A percentile compares a stretch with the other conserved stretches of the same genome.
Conservation (phyloP, 257 asterid genomes). For the Oldenlandia corymbosa region DNA sequence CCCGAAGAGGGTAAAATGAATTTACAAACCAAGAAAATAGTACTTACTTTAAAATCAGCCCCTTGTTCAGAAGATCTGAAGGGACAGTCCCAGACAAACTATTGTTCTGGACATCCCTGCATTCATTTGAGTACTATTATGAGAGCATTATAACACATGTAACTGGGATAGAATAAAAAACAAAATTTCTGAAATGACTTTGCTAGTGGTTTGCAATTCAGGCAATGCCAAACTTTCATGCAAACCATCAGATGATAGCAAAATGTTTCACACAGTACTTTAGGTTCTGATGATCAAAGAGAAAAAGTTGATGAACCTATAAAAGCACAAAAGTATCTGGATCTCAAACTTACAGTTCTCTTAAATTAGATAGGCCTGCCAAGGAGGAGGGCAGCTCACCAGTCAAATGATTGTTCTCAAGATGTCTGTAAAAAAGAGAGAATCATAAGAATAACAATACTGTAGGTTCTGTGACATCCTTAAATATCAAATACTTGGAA, state of each 20-base stretch:
- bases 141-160: conserved; percentile 6
- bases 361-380: conserved; percentile 53
- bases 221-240: neutral
- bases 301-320: neutral
- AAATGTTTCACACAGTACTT: neutral
- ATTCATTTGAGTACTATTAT: conserved; percentile 17
- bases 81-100: conserved; percentile 66
- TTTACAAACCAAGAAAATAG: neutral
- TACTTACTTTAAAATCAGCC: conserved; percentile 69
- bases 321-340: neutral
- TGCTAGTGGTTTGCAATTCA: too few relatives aligned
- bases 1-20: neutral
- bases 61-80: conserved; percentile 56
- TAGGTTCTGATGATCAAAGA: neutral
- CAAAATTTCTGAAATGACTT: conserved; percentile 1
- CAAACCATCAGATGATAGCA: neutral
- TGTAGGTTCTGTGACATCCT: too few relatives aligned
- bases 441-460: too few relatives aligned
- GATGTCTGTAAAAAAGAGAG: conserved; percentile 58
- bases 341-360: conserved; percentile 73
- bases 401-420: conserved; percentile 68
- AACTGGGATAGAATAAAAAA: conserved; percentile 3
- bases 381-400: conserved; percentile 74
- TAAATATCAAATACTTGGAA: too few relatives aligned
- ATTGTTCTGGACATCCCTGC: conserved; percentile 88